phyloP scores from a whole-genome alignment of 257 asterid species.

The Solanum peruvianum region DNA sequence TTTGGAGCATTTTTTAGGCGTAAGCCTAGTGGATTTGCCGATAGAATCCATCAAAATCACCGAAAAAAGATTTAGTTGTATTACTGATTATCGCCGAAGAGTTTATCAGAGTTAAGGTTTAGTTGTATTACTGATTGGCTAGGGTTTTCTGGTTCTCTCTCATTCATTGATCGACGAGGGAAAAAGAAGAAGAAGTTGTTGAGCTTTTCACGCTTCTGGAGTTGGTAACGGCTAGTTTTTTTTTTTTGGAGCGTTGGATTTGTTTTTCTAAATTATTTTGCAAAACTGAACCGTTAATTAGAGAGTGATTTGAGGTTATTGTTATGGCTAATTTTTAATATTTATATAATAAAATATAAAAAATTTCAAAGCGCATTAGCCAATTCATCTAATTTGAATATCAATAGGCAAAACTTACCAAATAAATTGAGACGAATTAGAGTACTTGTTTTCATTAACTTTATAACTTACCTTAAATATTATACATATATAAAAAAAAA shows the following conservation, averaged over 20 bases:
- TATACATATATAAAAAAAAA: not conserved
- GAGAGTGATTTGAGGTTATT: not conserved
- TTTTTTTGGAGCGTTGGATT: constrained; percentile 25
- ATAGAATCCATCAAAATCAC: not conserved
- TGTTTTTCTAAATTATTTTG: constrained; percentile 11
- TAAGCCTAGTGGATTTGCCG: not conserved
- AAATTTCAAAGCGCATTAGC: not conserved
- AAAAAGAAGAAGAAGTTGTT: not conserved
- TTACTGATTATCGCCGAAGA: not conserved
- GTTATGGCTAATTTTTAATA: not conserved
- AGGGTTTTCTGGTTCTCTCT: not conserved
- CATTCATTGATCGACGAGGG: not conserved
- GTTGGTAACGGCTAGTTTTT: constrained; percentile 42
- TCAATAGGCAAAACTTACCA: not conserved
- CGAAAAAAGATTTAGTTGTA: too few species aligned
- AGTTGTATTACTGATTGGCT: not conserved
- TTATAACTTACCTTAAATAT: not conserved
- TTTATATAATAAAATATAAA: too few species aligned
- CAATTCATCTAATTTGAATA: not conserved
- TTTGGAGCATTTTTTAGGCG: not conserved
- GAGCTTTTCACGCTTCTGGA: constrained; percentile 11
- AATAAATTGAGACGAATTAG: too few species aligned
- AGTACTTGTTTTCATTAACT: not conserved
- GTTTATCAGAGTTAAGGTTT: not conserved
- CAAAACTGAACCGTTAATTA: constrained; percentile 13